Evolutionary conservation across 805 yeast genomes (phyloP), one percentile per base, ranked within the genome.

Genomic region (Starmerella floricola): DNA sequence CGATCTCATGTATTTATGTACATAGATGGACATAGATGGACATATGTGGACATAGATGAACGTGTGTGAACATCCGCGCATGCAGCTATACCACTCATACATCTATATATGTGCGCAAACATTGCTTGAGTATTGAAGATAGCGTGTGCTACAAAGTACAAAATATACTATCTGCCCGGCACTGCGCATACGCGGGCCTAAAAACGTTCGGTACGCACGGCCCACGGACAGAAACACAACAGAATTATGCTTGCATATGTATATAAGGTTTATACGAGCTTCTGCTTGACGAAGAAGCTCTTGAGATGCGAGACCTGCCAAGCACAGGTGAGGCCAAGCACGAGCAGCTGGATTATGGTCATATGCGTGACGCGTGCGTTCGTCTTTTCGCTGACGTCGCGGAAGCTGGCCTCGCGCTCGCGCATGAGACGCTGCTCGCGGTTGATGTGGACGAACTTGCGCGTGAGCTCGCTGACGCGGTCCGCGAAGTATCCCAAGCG

Each of bases 261-360:
- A n/a, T 34, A 16, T 19, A 17, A 3, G 19, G 12, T n/a, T 43
- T 66, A 83, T 16, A 85, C 78, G 46, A 84, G 74, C 65, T 86
- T 86, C 59, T 85, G 94, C 64, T 84, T 85, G 47, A 83, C 78
- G 59, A 85, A 85, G 72, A 85, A 84, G 32, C 76, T 63, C 63
- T 80, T 80, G 63, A 86, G 71, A 55, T 81, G 86, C 41, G 70
- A 69, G 59, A 86, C 63, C 64, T 86, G 95, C 70, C 82, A 74
- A 31, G 68, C 69, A 54, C 95, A 81, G 8, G 87, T 76, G 13
- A 67, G 72, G 8, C 72, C 68, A 52, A 86, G 68, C 2, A 80
- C 84, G 18, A 74, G 20, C 36, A 82, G 58, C 64, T 86, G 95
- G 36, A 81, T 57, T 38, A 82, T 50, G 11, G 91, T 74, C 87